A percentile compares a stretch with the other conserved stretches of the same genome.
Evolutionary conservation across 2,329 filamentous ascomycete species (phyloP).

Genomic region (Pseudogymnoascus sp.): DNA sequence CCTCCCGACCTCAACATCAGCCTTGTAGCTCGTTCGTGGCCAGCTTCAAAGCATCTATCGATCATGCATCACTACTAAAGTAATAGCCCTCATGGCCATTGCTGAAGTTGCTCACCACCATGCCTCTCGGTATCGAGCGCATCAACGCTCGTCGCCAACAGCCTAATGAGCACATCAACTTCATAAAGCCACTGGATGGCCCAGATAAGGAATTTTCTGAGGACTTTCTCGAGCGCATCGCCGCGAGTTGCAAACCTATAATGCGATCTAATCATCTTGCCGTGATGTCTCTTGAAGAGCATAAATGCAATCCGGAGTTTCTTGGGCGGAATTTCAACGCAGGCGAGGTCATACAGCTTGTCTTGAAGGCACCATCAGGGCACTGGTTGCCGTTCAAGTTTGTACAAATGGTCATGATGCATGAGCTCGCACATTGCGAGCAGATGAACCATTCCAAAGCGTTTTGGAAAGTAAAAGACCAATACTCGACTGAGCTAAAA

Average conservation of each 20-base stretch:
- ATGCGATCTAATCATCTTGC: conserved; percentile 61
- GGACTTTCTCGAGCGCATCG: conserved; percentile 69
- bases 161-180: conserved; percentile 73
- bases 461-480: conserved; percentile 75
- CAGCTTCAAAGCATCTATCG: not conserved
- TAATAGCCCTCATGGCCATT: not conserved
- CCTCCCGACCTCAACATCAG: not conserved
- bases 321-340: conserved; percentile 87
- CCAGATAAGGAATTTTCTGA: conserved; percentile 56
- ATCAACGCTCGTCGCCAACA: conserved; percentile 69
- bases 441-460: conserved; percentile 83
- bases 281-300: conserved; percentile 71
- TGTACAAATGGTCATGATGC: conserved; percentile 94
- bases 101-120: conserved; percentile 33
- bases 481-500: conserved; percentile 65
- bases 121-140: conserved; percentile 74
- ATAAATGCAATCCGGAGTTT: conserved; percentile 78
- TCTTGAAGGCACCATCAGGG: conserved; percentile 61
- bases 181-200: conserved; percentile 73
- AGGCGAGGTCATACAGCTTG: conserved; percentile 79
- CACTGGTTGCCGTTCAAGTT: conserved; percentile 76
- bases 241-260: conserved; percentile 70
- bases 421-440: conserved; percentile 75
- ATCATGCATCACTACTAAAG: conserved; percentile 2
- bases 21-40: not conserved